Conservation (phyloP, 2,329 filamentous ascomycete genomes). For the Fusarium subtropicale region DNA sequence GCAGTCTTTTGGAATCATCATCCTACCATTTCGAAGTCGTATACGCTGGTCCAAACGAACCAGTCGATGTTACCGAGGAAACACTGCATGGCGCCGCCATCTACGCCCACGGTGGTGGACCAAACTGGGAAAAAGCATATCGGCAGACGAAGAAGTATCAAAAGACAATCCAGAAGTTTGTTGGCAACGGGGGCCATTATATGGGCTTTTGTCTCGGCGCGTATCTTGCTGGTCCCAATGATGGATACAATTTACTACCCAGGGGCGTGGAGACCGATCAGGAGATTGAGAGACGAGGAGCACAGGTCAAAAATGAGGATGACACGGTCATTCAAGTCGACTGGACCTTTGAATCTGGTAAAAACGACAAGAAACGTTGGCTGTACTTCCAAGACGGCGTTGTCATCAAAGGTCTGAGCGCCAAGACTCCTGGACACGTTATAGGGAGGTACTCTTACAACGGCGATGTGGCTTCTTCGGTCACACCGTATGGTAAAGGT, state of each 20-base stretch:
- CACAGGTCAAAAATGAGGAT: not conserved
- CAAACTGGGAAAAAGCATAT: conserved; percentile 8
- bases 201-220: conserved; percentile 9
- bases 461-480: conserved; percentile 6
- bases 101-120: conserved; percentile 6
- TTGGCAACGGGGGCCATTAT: not conserved
- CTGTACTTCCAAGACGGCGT: conserved; percentile 21
- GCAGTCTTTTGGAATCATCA: not conserved
- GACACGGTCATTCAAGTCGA: conserved; percentile 1
- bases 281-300: not conserved
- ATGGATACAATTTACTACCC: conserved; percentile 7
- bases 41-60: conserved; percentile 4
- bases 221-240: not conserved
- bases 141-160: conserved; percentile 7
- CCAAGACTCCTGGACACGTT: rapidly evolving
- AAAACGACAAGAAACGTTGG: conserved; percentile 3
- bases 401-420: conserved; percentile 1
- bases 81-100: conserved; percentile 3
- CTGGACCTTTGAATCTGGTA: not conserved
- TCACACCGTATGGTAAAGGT: conserved; percentile 12
- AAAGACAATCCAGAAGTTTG: not conserved
- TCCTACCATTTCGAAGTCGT: conserved; percentile 6
- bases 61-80: not conserved
- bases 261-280: not conserved
- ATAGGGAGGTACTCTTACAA: conserved; percentile 5